A percentile compares a stretch with the other conserved stretches of the same genome.
phyloP scores from a whole-genome alignment of 1,284 basidiomycete species.

The Ganoderma meredithae region DNA sequence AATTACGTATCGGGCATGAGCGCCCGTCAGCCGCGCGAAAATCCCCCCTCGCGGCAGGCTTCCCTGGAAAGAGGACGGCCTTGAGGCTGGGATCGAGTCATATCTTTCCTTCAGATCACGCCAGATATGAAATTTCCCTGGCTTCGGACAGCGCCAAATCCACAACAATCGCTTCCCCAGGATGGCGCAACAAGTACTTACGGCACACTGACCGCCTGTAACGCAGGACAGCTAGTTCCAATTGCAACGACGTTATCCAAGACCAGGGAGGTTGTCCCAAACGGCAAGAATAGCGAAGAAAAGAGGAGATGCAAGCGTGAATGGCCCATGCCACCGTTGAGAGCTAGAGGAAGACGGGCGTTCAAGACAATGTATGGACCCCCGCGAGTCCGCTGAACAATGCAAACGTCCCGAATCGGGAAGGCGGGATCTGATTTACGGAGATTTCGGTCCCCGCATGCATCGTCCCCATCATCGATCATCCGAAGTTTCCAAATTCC shows the following conservation, averaged over 20 bases:
- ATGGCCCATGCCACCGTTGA: neutral
- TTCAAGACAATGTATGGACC: neutral
- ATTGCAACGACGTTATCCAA: neutral
- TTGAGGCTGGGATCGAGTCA: neutral
- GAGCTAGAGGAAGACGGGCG: neutral
- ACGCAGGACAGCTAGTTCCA: neutral
- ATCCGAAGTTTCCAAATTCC: too few relatives aligned
- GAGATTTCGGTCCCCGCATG: too few relatives aligned
- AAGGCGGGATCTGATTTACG: neutral
- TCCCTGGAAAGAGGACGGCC: neutral
- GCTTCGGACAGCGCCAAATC: neutral
- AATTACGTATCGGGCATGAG: neutral
- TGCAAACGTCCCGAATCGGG: neutral
- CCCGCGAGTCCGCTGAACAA: neutral
- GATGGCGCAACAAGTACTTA: too few relatives aligned
- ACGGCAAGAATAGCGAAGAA: neutral
- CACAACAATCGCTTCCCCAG: neutral
- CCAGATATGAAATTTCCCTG: neutral
- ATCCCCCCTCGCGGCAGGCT: neutral
- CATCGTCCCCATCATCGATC: too few relatives aligned
- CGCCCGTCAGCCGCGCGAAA: conserved; percentile 1
- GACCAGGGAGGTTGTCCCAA: neutral
- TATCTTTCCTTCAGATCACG: conserved; percentile 5
- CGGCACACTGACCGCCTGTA: neutral
- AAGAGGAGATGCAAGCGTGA: neutral